Evolutionary conservation across 495 filamentous ascomycete species (phyloP).

Genomic region (Penicillium arizonense): DNA sequence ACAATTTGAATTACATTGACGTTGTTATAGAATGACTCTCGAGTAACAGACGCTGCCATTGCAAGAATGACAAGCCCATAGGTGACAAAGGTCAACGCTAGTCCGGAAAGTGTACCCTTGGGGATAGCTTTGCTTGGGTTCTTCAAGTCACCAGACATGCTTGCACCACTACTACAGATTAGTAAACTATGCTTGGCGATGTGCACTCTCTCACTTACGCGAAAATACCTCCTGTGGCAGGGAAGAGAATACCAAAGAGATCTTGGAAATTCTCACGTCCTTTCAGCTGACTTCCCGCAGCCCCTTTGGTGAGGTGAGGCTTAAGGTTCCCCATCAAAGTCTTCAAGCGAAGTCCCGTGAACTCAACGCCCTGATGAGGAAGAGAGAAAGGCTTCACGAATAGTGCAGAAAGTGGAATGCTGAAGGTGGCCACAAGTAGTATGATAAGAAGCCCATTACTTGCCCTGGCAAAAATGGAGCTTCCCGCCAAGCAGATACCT

Average conservation of each 20-base stretch:
- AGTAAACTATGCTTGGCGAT: constrained; percentile 12
- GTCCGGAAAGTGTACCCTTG: constrained; percentile 73
- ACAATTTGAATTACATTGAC: constrained; percentile 76
- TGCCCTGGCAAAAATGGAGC: constrained; percentile 74
- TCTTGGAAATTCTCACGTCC: constrained; percentile 76
- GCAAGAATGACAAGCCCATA: constrained; percentile 78
- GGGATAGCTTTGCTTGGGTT: constrained; percentile 85
- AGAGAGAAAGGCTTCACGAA: constrained; percentile 64
- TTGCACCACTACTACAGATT: constrained; percentile 59
- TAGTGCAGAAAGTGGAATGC: constrained; percentile 76
- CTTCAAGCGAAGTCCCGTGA: constrained; percentile 68
- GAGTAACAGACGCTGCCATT: constrained; percentile 74
- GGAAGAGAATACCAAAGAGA: constrained; percentile 84
- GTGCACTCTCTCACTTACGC: constrained; percentile 42
- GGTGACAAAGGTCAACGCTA: constrained; percentile 70
- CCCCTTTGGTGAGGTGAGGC: constrained; percentile 64
- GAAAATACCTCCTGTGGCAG: constrained; percentile 75
- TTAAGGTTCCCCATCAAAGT: constrained; percentile 72
- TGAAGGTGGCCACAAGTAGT: constrained; percentile 71
- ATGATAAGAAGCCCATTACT: constrained; percentile 78
- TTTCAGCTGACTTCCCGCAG: constrained; percentile 63
- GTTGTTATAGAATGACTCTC: constrained; percentile 71
- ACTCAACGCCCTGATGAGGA: constrained; percentile 60
- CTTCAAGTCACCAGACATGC: constrained; percentile 84
- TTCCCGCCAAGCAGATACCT: constrained; percentile 74